Evolutionary conservation across 225 moss, liverwort and hornwort species (phyloP).

Genomic region (Pseudoscleropodium purum): DNA sequence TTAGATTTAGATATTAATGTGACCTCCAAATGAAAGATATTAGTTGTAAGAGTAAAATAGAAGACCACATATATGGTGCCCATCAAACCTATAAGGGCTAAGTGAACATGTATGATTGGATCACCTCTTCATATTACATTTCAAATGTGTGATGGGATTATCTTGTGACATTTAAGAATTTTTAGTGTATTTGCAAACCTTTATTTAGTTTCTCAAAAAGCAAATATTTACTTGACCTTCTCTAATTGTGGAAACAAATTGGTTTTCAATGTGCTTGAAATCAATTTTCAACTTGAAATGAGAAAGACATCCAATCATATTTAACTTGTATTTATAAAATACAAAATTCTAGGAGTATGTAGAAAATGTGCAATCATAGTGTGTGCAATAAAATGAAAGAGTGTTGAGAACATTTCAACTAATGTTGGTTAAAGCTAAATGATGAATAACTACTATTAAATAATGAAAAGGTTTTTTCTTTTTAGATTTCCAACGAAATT

Average conservation of each 20-base stretch:
- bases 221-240: neutral
- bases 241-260: neutral
- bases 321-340: neutral
- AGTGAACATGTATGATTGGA: neutral
- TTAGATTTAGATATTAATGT: neutral
- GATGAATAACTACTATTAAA: neutral
- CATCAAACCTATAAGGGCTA: accelerated
- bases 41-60: neutral
- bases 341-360: neutral
- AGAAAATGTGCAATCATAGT: neutral
- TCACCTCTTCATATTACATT: too few relatives aligned
- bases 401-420: neutral
- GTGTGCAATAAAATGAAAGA: neutral
- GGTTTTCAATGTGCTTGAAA: neutral
- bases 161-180: neutral
- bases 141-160: too few relatives aligned
- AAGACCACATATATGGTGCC: accelerated
- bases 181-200: too few relatives aligned
- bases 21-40: neutral
- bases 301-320: neutral
- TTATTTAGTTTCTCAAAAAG: neutral
- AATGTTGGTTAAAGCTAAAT: neutral
- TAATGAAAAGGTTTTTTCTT: neutral
- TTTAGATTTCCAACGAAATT: neutral
- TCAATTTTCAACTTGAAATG: neutral